Evolutionary conservation across 202 grass and related monocot genomes (phyloP).

Genomic region (Musa balbisiana): DNA sequence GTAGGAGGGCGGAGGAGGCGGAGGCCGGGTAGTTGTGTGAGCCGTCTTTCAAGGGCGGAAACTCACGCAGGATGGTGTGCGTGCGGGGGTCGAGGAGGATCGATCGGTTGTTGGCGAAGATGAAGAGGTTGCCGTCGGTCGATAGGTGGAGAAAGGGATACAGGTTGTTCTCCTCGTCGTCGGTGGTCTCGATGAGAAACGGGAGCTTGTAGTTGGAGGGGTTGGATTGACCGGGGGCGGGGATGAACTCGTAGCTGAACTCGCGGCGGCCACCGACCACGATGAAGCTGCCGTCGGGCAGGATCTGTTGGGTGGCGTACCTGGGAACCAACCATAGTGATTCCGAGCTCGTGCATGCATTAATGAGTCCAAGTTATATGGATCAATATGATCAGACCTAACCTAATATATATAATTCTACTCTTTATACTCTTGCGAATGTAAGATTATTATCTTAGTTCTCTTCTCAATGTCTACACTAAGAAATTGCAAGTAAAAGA

Average conservation of each 20-base stretch:
- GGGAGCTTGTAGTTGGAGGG: conserved; percentile 15
- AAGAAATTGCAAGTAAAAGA: too few relatives aligned
- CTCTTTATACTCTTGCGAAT: too few relatives aligned
- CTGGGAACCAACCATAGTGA: neutral
- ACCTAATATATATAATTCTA: too few relatives aligned
- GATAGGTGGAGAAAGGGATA: conserved; percentile 93
- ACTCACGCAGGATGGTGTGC: conserved; percentile 44
- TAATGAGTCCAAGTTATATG: too few relatives aligned
- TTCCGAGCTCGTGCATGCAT: neutral
- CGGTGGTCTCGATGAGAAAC: conserved; percentile 53
- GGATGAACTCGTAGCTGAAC: conserved; percentile 63
- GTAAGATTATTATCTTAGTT: too few relatives aligned
- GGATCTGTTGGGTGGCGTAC: conserved; percentile 60
- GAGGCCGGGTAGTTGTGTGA: conserved; percentile 68
- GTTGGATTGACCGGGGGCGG: conserved; percentile 37
- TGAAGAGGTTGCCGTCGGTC: conserved; percentile 67
- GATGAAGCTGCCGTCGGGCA: conserved; percentile 62
- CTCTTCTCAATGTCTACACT: too few relatives aligned
- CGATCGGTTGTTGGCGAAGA: conserved; percentile 81
- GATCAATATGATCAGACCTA: too few relatives aligned
- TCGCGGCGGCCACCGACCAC: conserved; percentile 69
- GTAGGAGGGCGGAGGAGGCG: conserved; percentile 64
- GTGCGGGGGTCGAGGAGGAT: conserved; percentile 53
- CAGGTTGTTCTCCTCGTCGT: conserved; percentile 83
- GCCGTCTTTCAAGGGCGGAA: conserved; percentile 46